Conservation (phyloP, 495 filamentous ascomycete genomes). For the Neurospora sublineolata region DNA sequence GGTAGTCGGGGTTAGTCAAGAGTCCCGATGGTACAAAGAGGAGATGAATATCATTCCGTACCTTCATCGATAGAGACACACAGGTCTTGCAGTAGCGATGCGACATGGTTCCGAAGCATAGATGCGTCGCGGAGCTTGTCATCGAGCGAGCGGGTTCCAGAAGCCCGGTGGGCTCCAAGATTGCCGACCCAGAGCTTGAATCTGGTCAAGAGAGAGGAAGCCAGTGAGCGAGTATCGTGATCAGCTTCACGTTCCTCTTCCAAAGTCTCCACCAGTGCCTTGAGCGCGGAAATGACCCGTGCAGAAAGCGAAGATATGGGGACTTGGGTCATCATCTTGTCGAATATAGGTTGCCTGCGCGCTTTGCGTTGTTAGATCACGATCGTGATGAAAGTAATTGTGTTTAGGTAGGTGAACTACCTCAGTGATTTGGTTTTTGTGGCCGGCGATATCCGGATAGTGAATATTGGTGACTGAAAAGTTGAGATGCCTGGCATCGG, state of each 20-base stretch:
- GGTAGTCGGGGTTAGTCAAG: no score
- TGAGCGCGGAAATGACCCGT: background rate
- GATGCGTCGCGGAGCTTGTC: slow-evolving; percentile 6
- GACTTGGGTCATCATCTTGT: background rate
- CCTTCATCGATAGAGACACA: slow-evolving; percentile 5
- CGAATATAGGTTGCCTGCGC: background rate
- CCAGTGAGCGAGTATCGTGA: background rate
- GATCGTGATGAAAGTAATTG: background rate
- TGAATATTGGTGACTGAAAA: background rate
- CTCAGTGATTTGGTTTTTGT: background rate
- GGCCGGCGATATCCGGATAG: background rate
- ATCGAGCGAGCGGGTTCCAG: background rate
- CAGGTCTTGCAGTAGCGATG: background rate
- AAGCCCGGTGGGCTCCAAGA: slow-evolving; percentile 5
- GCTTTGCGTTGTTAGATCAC: background rate
- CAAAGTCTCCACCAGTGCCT: background rate
- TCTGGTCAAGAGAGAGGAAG: slow-evolving; percentile 2
- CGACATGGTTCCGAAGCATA: slow-evolving; percentile 9
- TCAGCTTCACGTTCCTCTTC: background rate
- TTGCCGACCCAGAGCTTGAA: slow-evolving; percentile 1
- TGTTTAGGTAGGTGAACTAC: background rate
- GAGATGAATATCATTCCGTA: background rate
- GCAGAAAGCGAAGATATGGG: background rate
- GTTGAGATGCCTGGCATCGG: background rate
- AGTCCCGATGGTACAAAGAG: no score